Evolutionary conservation across 1,139 yeast genomes (phyloP), one percentile per base, ranked within the genome.

Genomic region (Yamadazyma atmosphaerica): DNA sequence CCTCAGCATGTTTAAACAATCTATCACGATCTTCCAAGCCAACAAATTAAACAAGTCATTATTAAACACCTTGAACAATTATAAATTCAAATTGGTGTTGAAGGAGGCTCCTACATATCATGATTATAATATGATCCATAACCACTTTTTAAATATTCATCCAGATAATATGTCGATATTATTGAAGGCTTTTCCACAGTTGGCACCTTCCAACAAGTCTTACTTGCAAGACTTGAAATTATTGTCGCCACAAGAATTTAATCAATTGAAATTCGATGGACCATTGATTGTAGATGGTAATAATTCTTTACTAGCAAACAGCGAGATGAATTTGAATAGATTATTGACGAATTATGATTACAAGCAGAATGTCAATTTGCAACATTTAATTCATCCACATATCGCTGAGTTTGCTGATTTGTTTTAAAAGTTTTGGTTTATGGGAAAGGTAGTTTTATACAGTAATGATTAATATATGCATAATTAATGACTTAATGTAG

Each of bases 221-320:
- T 58, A 51, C 36, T 50, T 55, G 26, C 51, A 54, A 13, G 65
- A 61, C 43, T 47, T 60, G 44, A 49, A 48, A 15, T 42, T 50
- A 35, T 46, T 56, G 33, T 43, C 46, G 15, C 45, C 50, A 33
- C 34, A 43, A 18, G 58, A 61, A 32, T 66, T 58, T 39, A 47
- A 49, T 14, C 37, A 40, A 34, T 38, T 54, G 29, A 32, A 33
- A 8, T 49, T 50, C 26, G 24, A 40, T 21, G 60, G 74, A 4
- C 85, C 82, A 0, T 63, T 81, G 43, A 66, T 79, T 27, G 77
- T 80, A 36, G 86, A 81, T 60, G 77, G 79, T 72, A 72, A 71
- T 39, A 71, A 78, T 52, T 58, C 65, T 38, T 56, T 72, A 52
- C 61, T 79, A 40, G 85, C 85, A 3, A 69, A 72, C 41, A 75